These are phyloP conservation scores for Plasmodium inui DNA, from an alignment of 169 alveolate genomes.

Conservation along the genomic window DNA sequence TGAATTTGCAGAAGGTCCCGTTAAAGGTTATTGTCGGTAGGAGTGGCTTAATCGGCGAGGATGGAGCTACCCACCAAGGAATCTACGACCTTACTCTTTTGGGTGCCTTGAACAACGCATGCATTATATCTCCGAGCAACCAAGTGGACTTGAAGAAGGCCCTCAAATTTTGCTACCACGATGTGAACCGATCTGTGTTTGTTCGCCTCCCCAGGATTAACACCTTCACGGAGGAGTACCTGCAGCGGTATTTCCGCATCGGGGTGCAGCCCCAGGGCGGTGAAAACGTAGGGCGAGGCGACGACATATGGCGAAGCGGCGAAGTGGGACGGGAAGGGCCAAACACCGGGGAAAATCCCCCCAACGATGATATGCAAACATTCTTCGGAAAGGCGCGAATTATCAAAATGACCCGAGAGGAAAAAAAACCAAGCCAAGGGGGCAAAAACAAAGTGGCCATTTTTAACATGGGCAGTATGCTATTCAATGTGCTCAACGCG, in stretches of 20 bases:
- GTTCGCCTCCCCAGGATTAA: conserved; percentile 50
- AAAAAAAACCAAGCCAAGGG: background rate
- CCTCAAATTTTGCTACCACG: background rate
- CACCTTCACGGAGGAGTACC: conserved; percentile 20
- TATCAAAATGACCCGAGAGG: conserved; percentile 23
- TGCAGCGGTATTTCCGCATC: conserved; percentile 15
- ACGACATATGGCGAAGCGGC: too few species aligned
- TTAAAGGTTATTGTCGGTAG: conserved; percentile 85
- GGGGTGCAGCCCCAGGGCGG: conserved; percentile 8
- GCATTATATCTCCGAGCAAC: conserved; percentile 88
- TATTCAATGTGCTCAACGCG: conserved; percentile 55
- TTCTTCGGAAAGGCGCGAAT: conserved; percentile 34
- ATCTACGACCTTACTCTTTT: conserved; percentile 86
- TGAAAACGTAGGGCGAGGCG: background rate
- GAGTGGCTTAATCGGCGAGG: conserved; percentile 91
- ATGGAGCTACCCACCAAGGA: conserved; percentile 93
- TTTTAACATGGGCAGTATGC: conserved; percentile 71
- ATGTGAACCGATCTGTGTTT: conserved; percentile 14
- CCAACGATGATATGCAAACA: background rate
- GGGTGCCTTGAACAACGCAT: conserved; percentile 84
- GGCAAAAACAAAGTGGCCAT: conserved; percentile 17
- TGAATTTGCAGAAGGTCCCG: conserved; percentile 86
- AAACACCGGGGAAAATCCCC: background rate
- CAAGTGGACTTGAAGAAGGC: conserved; percentile 78
- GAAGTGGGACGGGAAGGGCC: background rate